phyloP scores from a whole-genome alignment of 139 green algal genomes.

The Nannochloris sp. region DNA sequence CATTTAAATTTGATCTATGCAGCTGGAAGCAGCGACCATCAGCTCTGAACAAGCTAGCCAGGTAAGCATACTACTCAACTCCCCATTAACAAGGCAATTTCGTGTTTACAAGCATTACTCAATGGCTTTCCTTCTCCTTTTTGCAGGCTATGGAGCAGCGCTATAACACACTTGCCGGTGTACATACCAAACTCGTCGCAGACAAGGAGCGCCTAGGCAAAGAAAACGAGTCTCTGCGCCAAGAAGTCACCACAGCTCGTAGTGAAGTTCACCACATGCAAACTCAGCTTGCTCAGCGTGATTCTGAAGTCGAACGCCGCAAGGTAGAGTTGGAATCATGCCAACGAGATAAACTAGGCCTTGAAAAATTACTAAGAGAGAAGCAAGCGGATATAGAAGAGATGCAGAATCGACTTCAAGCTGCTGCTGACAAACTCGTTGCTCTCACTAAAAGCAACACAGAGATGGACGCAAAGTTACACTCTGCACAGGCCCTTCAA shows the following conservation, averaged over 20 bases:
- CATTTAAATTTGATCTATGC: neutral
- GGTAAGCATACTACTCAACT: constrained; percentile 21
- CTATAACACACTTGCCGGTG: constrained; percentile 27
- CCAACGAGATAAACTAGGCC: constrained; percentile 23
- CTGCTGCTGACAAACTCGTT: constrained; percentile 23
- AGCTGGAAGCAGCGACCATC: constrained; percentile 34
- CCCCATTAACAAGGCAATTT: neutral
- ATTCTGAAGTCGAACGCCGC: constrained; percentile 23
- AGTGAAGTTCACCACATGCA: constrained; percentile 29
- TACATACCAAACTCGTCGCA: constrained; percentile 13
- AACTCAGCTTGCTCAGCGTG: constrained; percentile 22
- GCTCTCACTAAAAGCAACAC: constrained; percentile 20
- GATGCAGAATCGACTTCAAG: constrained; percentile 19
- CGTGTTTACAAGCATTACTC: neutral
- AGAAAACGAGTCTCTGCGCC: neutral
- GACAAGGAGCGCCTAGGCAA: constrained; percentile 28
- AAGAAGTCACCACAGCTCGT: constrained; percentile 19
- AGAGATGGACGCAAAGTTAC: constrained; percentile 24
- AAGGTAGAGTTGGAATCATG: constrained; percentile 18
- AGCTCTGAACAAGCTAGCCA: constrained; percentile 33
- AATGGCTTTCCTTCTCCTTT: neutral
- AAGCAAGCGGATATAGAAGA: constrained; percentile 28
- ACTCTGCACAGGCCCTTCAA: constrained; percentile 22
- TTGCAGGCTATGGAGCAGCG: constrained; percentile 41
- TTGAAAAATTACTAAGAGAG: constrained; percentile 31